Evolutionary conservation across 1,139 yeast genomes (phyloP).

Genomic region (Yamadazyma diospyri): DNA sequence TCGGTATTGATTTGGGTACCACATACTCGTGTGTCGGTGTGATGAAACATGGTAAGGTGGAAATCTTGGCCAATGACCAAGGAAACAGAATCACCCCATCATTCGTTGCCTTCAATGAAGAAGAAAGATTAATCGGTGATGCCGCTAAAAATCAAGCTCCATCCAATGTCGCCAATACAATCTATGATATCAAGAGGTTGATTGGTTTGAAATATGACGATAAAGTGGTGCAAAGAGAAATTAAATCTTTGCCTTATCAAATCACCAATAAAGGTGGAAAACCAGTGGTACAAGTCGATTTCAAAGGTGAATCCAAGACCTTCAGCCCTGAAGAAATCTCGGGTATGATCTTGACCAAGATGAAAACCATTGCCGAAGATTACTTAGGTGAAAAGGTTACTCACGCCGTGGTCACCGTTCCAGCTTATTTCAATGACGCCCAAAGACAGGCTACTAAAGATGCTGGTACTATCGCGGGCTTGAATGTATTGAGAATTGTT

Average conservation of each 20-base stretch:
- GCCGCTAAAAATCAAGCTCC: constrained; percentile 95
- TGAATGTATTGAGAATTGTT: constrained; percentile 89
- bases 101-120: constrained; percentile 80
- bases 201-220: constrained; percentile 79
- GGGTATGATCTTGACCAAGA: constrained; percentile 86
- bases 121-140: constrained; percentile 89
- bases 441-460: constrained; percentile 99
- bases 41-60: constrained; percentile 88
- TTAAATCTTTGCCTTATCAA: constrained; percentile 75
- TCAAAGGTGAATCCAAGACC: constrained; percentile 61
- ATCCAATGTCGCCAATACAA: constrained; percentile 72
- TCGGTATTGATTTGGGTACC: constrained; percentile 88
- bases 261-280: constrained; percentile 69
- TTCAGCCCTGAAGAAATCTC: constrained; percentile 91
- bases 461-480: constrained; percentile 96
- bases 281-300: constrained; percentile 75
- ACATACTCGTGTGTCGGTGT: constrained; percentile 91
- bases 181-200: constrained; percentile 83
- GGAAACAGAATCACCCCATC: constrained; percentile 95
- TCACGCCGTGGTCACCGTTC: constrained; percentile 94
- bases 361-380: constrained; percentile 92
- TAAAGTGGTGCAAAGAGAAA: constrained; percentile 74
- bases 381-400: constrained; percentile 86
- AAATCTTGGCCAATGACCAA: constrained; percentile 90
- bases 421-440: constrained; percentile 97